Percentiles rank a stretch among this genome's conserved stretches.
Conservation (phyloP, 495 filamentous ascomycete genomes). For the Acidiella bohemica region DNA sequence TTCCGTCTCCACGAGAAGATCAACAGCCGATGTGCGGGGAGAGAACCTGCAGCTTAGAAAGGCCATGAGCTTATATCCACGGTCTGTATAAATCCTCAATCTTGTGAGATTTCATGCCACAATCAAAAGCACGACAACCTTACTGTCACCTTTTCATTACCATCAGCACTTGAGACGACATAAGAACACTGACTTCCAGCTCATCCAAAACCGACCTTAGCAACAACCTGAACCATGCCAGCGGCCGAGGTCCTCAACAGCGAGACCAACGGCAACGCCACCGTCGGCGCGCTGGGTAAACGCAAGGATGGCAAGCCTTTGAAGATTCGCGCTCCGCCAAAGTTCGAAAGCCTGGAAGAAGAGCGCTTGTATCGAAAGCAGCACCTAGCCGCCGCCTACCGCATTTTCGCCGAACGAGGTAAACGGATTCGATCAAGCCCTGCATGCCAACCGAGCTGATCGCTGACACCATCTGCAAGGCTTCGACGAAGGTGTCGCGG, state of each 20-base stretch:
- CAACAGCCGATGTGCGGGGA: too few relatives aligned
- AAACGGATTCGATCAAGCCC: neutral
- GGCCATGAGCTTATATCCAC: too few relatives aligned
- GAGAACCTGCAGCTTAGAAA: too few relatives aligned
- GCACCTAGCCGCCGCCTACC: constrained; percentile 58
- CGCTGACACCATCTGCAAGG: constrained; percentile 23
- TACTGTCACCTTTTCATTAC: too few relatives aligned
- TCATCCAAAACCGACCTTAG: too few relatives aligned
- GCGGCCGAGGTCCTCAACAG: constrained; percentile 3
- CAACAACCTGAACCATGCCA: too few relatives aligned
- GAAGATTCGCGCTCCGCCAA: constrained; percentile 33
- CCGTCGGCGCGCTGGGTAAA: constrained; percentile 23
- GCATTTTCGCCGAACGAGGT: constrained; percentile 49
- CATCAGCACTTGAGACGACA: too few relatives aligned
- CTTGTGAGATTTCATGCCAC: too few relatives aligned
- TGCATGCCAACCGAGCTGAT: neutral
- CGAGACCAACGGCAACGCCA: constrained; percentile 12
- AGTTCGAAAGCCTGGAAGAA: constrained; percentile 43
- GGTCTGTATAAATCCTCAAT: too few relatives aligned
- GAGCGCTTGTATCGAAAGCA: constrained; percentile 57
- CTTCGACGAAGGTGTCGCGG: constrained; percentile 57
- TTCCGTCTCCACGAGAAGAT: too few relatives aligned
- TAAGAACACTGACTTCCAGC: too few relatives aligned
- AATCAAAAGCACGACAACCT: too few relatives aligned
- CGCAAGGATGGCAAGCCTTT: constrained; percentile 23